A percentile compares a stretch with the other conserved stretches of the same genome.
These are phyloP conservation scores for Botrytis deweyae DNA, from an alignment of 2,329 filamentous ascomycete genomes.

Conservation along the genomic window DNA sequence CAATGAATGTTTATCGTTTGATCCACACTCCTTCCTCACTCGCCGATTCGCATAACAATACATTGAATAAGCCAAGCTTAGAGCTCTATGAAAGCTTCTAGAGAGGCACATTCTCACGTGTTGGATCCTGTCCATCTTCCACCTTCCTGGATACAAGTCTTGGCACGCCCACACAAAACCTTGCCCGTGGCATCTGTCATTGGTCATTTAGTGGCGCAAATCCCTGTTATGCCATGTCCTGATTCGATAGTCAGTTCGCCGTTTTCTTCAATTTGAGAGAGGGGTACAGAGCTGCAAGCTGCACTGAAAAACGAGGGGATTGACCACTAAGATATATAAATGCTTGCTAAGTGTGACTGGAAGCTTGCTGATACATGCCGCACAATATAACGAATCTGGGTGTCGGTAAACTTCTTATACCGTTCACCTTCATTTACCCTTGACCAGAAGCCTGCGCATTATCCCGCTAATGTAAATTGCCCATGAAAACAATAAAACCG, in stretches of 20 bases:
- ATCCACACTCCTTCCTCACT: background rate
- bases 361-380: conserved; percentile 12
- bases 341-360: conserved; percentile 1
- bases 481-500: conserved; percentile 24
- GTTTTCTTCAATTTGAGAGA: conserved; percentile 13
- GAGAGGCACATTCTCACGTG: conserved; percentile 18
- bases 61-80: background rate
- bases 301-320: conserved; percentile 10
- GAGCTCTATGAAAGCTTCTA: background rate
- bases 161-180: background rate
- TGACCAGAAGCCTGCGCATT: conserved; percentile 15
- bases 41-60: conserved; percentile 4
- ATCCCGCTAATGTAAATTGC: conserved; percentile 26
- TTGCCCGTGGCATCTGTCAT: conserved; percentile 16
- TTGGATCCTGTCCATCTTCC: background rate
- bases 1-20: conserved; percentile 3
- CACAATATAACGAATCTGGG: conserved; percentile 13
- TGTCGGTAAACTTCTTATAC: conserved; percentile 19
- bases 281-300: background rate
- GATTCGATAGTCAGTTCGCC: conserved; percentile 14
- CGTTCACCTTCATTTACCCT: conserved; percentile 13
- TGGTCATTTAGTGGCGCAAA: conserved; percentile 16
- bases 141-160: background rate
- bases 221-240: background rate
- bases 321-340: conserved; percentile 16